Conservation (phyloP, 2,329 filamentous ascomycete species). For the Phyllosticta citribraziliensis region DNA sequence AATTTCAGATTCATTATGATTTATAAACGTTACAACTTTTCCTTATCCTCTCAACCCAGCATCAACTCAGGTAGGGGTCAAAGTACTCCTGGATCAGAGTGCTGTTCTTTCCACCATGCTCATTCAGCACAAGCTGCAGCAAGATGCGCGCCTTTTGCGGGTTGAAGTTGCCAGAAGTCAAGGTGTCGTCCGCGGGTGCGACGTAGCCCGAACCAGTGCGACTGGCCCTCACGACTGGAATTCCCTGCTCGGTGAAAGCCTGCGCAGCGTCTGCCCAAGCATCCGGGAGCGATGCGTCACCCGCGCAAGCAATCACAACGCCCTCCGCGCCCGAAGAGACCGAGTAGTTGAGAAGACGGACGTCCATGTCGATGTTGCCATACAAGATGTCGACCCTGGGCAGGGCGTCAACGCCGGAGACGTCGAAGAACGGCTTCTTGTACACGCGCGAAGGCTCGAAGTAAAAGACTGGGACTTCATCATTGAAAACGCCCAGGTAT, state of each 20-base stretch:
- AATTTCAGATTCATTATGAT: too few relatives aligned
- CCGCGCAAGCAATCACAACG: slow-evolving; percentile 47
- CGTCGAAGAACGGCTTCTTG: slow-evolving; percentile 22
- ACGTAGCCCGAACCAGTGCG: not conserved
- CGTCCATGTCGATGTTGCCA: slow-evolving; percentile 44
- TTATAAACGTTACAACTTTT: too few relatives aligned
- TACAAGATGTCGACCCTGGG: slow-evolving; percentile 50
- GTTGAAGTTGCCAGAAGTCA: slow-evolving; percentile 16
- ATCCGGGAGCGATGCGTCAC: slow-evolving; percentile 42
- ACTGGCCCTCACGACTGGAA: not conserved
- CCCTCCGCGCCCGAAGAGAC: slow-evolving; percentile 43
- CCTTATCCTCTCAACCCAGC: too few relatives aligned
- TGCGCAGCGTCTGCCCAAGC: slow-evolving; percentile 17
- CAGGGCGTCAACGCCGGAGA: slow-evolving; percentile 24
- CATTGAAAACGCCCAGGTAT: slow-evolving; percentile 48
- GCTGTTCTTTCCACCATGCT: not conserved
- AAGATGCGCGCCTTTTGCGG: slow-evolving; percentile 47
- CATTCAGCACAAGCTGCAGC: slow-evolving; percentile 30
- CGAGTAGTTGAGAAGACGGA: slow-evolving; percentile 38
- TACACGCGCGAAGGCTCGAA: slow-evolving; percentile 41
- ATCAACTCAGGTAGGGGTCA: not conserved
- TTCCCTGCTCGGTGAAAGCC: not conserved
- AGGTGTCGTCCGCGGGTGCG: not conserved
- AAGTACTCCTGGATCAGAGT: not conserved
- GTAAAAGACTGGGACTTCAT: slow-evolving; percentile 51